These are phyloP conservation scores for Ophiostoma angusticollis DNA, from an alignment of 2,329 filamentous ascomycete species.

Conservation along the genomic window DNA sequence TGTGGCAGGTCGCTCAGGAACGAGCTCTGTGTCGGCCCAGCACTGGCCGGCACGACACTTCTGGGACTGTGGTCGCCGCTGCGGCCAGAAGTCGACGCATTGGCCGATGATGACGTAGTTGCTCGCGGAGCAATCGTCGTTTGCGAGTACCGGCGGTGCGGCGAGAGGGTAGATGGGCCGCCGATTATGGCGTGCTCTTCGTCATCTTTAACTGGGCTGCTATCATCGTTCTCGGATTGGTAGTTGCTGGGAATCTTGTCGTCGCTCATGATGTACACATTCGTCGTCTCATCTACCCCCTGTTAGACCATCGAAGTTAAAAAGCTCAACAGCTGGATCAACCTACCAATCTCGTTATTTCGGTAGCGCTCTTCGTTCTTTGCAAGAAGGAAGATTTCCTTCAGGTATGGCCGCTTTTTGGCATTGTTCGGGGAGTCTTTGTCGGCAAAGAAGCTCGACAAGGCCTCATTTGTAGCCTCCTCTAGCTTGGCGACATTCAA, in stretches of 20 bases:
- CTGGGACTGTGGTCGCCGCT: constrained; percentile 25
- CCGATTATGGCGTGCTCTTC: constrained; percentile 24
- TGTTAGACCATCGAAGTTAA: neutral
- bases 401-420: constrained; percentile 41
- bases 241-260: constrained; percentile 37
- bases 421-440: constrained; percentile 39
- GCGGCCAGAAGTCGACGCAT: constrained; percentile 12
- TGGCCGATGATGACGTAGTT: constrained; percentile 1
- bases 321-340: neutral
- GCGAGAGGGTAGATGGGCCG: constrained; percentile 24
- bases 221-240: constrained; percentile 34
- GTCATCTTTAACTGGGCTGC: constrained; percentile 27
- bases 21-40: neutral
- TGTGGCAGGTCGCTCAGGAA: constrained; percentile 33
- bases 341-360: constrained; percentile 44
- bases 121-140: constrained; percentile 21
- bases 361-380: constrained; percentile 41
- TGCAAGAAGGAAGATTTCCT: constrained; percentile 50
- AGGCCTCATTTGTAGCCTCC: constrained; percentile 43
- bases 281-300: constrained; percentile 31
- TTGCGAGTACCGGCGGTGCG: constrained; percentile 17
- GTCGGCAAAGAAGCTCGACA: constrained; percentile 46
- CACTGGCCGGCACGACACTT: constrained; percentile 1
- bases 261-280: constrained; percentile 38
- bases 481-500: constrained; percentile 45